Evolutionary conservation across 352 stramenopile species (phyloP).

Genomic region (Globisporangium splendens): DNA sequence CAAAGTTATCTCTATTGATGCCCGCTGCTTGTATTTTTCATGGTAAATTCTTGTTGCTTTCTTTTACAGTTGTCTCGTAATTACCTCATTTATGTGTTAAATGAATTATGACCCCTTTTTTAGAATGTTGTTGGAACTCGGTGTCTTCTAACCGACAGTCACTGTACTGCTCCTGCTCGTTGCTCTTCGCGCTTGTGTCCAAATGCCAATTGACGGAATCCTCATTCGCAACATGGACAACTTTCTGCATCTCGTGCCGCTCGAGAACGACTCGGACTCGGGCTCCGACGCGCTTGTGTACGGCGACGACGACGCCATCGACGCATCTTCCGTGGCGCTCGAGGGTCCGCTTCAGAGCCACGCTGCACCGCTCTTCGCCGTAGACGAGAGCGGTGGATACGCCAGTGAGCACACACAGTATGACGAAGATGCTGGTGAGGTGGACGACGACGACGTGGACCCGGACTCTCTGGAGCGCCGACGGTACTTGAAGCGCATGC

Average conservation of each 20-base stretch:
- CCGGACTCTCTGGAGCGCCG: slow-evolving; percentile 32
- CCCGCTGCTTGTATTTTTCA: too few species aligned
- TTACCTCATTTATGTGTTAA: too few species aligned
- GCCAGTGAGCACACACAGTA: neutral
- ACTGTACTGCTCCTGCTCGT: neutral
- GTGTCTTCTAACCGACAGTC: too few species aligned
- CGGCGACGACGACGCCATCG: slow-evolving; percentile 41
- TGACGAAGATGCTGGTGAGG: neutral
- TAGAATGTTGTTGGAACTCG: too few species aligned
- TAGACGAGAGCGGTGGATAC: slow-evolving; percentile 15
- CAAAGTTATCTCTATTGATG: too few species aligned
- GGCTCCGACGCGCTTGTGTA: slow-evolving; percentile 43
- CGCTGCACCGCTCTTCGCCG: slow-evolving; percentile 15
- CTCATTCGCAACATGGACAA: slow-evolving; percentile 32
- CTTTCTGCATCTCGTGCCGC: slow-evolving; percentile 54
- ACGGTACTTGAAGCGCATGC: slow-evolving; percentile 34
- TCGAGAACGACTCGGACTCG: slow-evolving; percentile 29
- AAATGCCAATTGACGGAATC: too few species aligned
- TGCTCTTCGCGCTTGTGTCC: neutral
- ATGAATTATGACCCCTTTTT: too few species aligned
- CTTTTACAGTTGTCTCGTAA: too few species aligned
- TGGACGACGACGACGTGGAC: neutral
- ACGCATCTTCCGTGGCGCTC: neutral
- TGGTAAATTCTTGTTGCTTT: too few species aligned
- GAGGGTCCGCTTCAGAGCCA: slow-evolving; percentile 29